Evolutionary conservation across 2,329 filamentous ascomycete species (phyloP), one percentile per base, ranked within the genome.

Genomic region (Neophaeococcomyces mojaviensis): DNA sequence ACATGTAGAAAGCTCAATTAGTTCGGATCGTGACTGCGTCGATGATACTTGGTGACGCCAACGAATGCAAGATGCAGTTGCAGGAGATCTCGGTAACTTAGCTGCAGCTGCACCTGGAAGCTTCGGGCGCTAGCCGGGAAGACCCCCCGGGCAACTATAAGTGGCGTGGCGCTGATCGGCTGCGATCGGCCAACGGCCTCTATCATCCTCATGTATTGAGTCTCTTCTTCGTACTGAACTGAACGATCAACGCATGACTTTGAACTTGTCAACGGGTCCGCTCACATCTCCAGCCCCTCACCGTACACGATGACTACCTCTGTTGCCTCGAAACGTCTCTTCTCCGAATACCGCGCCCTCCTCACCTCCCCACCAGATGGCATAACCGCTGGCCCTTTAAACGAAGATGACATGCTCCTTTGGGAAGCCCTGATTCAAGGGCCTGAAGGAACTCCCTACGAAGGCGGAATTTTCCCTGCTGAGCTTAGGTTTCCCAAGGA

Each of bases 401-500:
- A 79, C 54, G 92, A 98, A 72, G 92, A 97, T 65, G 88, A 98
- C 70, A 82, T 97, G 62, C 86, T 96, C 59, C 74, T 87, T 61
- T 98, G 92, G 92, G 92, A 98, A 70, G 92, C 89, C 7, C 72
- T 97, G 52, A 97, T 98, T 60, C 84, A 94, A 67, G 92, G 92
- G 0, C 92, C 92, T 10, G 89, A 95, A 61, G 92, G 85, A 52
- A 98, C 92, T 1, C 92, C 92, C 1, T 98, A 94, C 59, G 90
- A 94, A 71, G 90, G 89, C 49, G 92, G 92, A 44, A 81, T 98
- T 49, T 98, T 97, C 65, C 88, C 89, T 34, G 92, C 92, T 20
- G 88, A 95, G 68, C 79, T 98, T 58, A 88, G 84, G 60, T 98
- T 98, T 61, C 90, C 92, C 4, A 86, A 86, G 62, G 92, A 98